Evolutionary conservation across 2,329 filamentous ascomycete species (phyloP), one percentile per base, ranked within the genome.

Genomic region (Fusarium caatingaense): DNA sequence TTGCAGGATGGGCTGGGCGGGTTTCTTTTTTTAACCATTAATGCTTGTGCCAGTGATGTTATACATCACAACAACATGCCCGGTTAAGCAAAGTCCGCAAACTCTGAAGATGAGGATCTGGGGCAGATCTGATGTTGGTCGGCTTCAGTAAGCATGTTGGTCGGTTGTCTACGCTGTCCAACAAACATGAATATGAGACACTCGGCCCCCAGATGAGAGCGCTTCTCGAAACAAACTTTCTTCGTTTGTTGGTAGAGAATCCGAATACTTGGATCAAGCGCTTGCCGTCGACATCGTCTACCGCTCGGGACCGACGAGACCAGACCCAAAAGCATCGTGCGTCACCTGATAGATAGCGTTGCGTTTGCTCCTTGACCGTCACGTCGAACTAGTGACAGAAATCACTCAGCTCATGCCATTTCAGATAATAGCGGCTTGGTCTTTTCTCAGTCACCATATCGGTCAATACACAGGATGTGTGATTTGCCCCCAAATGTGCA

Each of bases 1-100:
- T 40, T 49, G 45, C 46, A 49, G 32, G 10, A 23, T 44, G 56
- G 37, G 30, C 53, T 60, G 42, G 10, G 16, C 44, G 56, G 37
- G 30, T 61, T 64, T 68, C 67, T 70, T 70, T 70, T 70, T 71
- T 68, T 70, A 68, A 50, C 51, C 49, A 41, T 54, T 21, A 32
- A 56, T 37, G 47, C 60, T 59, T 51, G 44, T 60, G 13, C 54
- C 42, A 66, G 42, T 54, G 23, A 42, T 54, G 23, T 34, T 59
- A 30, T 57, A 60, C 49, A 55, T 66, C 64, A 50, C 41, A 59
- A 46, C 44, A 46, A 20, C 30, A 54, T 32, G 37, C 44, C 57
- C n/a, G 54, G 64, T 66, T 30, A 37, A 42, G 53, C 47, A 47
- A 42, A 48, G 44, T 46, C 44, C 51, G 34, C 47, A 47, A 42